Base-by-base conservation (phyloP, 2,329 filamentous ascomycete species). In the Neofusicoccum laricinum region DNA sequence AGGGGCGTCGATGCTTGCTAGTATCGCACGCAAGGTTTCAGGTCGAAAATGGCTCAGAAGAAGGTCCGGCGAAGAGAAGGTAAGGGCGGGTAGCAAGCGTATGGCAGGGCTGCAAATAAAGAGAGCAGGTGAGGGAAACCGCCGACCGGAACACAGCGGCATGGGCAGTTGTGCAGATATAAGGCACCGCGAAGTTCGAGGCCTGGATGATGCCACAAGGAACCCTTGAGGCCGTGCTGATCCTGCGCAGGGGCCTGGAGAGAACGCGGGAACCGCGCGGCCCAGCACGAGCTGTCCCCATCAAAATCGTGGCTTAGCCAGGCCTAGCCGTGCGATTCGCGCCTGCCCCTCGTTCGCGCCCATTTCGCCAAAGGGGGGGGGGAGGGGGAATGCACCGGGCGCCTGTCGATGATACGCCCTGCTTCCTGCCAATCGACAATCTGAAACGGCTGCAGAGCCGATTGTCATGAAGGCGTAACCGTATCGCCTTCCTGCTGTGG, bases 1-100 rank as follows among this genome's bases (percentile, higher is more conserved):
- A 58, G 53, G 53, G 53, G 53, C 53, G 53, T 32, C 46, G 46
- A 50, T 50, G 46, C 55, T 59, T 45, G 40, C 55, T 59, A 59
- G 55, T 59, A 59, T 59, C 41, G 55, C 55, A 59, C 46, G 55
- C 55, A 45, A 59, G 55, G 55, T 59, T 59, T 59, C 55, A 59
- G 55, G 55, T 21, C 30, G 19, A 45, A 43, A 46, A 46, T 45
- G 41, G 55, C 55, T 59, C 25, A 21, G 25, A 58, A 45, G 17
- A 19, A 12, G 12, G 53, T 25, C 30, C 17, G 49, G 55, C 55
- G 55, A 19, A 59, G 41, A 59, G 55, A 46, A 59, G n/a, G 55
- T 46, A 46, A 59, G 41, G 55, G 58, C 58, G 21, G 45, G 21
- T 49, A 61, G 58, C 46, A 45, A 61, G 45, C 58, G 58, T 61